phyloP scores from a whole-genome alignment of 129 eudicot genomes.

The sunflower (Helianthus annuus) region DNA sequence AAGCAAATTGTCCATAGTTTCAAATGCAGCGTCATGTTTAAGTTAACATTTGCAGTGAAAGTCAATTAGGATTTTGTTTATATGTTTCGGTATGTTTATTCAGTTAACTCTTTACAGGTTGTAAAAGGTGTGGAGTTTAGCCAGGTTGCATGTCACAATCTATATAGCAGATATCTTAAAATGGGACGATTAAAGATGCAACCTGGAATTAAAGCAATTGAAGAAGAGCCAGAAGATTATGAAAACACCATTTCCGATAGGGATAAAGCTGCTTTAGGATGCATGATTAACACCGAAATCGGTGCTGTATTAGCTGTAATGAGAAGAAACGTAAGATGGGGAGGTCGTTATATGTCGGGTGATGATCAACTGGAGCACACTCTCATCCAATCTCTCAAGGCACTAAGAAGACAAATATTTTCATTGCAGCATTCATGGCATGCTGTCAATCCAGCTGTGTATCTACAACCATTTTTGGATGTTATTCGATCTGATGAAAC shows the following conservation, averaged over 20 bases:
- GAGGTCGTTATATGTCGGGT: constrained; percentile 87
- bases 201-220: constrained; percentile 77
- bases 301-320: constrained; percentile 94
- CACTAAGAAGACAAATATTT: constrained; percentile 72
- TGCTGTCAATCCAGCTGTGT: constrained; percentile 62
- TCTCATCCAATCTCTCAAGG: constrained; percentile 85
- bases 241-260: constrained; percentile 50
- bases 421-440: constrained; percentile 76
- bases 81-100: constrained; percentile 17
- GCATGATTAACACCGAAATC: constrained; percentile 83
- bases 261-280: constrained; percentile 70
- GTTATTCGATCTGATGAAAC: constrained; percentile 96
- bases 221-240: constrained; percentile 90
- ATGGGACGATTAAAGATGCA: constrained; percentile 88
- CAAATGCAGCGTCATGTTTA: neutral
- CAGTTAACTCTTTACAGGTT: constrained; percentile 22
- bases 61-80: constrained; percentile 4
- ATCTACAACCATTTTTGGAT: constrained; percentile 88
- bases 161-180: constrained; percentile 18
- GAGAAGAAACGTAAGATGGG: constrained; percentile 97
- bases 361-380: constrained; percentile 92
- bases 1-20: neutral
- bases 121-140: constrained; percentile 22
- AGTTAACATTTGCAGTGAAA: neutral
- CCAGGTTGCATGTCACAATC: constrained; percentile 13